These are phyloP conservation scores for Phytophthora citricola DNA, from an alignment of 352 stramenopile genomes.

Conservation along the genomic window DNA sequence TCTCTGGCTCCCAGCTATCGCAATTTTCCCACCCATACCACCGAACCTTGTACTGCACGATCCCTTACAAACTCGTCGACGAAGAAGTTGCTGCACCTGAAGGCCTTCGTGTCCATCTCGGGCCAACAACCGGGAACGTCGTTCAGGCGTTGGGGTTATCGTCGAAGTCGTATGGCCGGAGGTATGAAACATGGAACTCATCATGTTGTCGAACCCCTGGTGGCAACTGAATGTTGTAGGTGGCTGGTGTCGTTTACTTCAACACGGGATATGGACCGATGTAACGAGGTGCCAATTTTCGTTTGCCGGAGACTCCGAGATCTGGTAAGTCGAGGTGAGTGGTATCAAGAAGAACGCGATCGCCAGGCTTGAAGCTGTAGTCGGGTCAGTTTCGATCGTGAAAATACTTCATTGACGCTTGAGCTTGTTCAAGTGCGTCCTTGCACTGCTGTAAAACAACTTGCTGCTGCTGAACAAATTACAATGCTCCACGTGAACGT, in stretches of 20 bases:
- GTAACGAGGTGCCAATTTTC: slow-evolving; percentile 21
- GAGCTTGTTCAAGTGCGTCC: not conserved
- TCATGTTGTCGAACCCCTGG: slow-evolving; percentile 21
- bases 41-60: not conserved
- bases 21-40: not conserved
- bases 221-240: slow-evolving; percentile 15
- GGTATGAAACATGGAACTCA: slow-evolving; percentile 27
- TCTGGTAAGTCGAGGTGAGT: slow-evolving; percentile 18
- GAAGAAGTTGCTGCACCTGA: not conserved
- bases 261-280: slow-evolving; percentile 24
- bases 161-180: slow-evolving; percentile 17
- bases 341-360: slow-evolving; percentile 29
- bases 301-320: slow-evolving; percentile 9
- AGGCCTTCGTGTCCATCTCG: not conserved
- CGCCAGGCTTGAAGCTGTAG: not conserved
- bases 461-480: slow-evolving; percentile 11
- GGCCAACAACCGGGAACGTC: not conserved
- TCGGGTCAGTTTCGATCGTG: slow-evolving; percentile 3
- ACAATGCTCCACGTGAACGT: not conserved
- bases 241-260: slow-evolving; percentile 3
- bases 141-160: slow-evolving; percentile 9
- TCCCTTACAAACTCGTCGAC: not conserved
- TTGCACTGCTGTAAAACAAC: slow-evolving; percentile 7
- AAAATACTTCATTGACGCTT: not conserved
- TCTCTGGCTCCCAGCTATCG: not conserved